Percentiles rank a stretch among this genome's conserved stretches.
phyloP scores from a whole-genome alignment of 768 basidiomycete species.

The Tulasnella sp. region DNA sequence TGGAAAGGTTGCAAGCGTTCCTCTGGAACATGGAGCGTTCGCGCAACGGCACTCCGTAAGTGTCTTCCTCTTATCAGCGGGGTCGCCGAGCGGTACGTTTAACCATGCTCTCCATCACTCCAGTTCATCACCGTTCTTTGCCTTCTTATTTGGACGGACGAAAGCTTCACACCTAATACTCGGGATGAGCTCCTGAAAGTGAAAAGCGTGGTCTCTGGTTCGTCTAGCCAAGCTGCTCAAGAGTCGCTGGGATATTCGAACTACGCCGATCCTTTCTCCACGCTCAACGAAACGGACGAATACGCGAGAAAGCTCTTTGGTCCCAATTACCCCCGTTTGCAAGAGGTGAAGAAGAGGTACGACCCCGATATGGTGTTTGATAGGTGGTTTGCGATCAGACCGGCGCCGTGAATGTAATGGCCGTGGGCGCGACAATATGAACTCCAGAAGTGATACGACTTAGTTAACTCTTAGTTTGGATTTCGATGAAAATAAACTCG shows the following conservation, averaged over 20 bases:
- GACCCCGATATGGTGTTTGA: conserved; percentile 25
- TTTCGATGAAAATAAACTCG: too few species aligned
- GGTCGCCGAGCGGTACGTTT: background rate
- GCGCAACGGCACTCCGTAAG: background rate
- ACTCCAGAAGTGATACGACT: too few species aligned
- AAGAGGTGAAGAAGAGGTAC: conserved; percentile 22
- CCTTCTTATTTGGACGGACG: background rate
- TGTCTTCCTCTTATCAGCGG: background rate
- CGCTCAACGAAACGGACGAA: background rate
- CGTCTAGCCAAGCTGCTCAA: background rate
- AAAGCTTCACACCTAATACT: background rate
- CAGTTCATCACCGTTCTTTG: background rate
- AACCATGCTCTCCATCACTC: background rate
- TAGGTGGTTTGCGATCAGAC: conserved; percentile 28
- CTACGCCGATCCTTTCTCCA: background rate
- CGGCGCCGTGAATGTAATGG: too few species aligned
- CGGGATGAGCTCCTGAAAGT: background rate
- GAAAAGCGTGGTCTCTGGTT: background rate
- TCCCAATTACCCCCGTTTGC: conserved; percentile 13
- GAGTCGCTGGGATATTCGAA: conserved; percentile 7
- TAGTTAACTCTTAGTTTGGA: too few species aligned
- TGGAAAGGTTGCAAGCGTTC: background rate
- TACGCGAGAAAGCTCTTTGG: conserved; percentile 17
- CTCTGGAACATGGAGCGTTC: conserved; percentile 12
- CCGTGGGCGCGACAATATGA: too few species aligned